A percentile compares a stretch with the other conserved stretches of the same genome.
These are phyloP conservation scores for Rhizomucor miehei DNA, from an alignment of 371 early-diverging fungal species.

Conservation along the genomic window DNA sequence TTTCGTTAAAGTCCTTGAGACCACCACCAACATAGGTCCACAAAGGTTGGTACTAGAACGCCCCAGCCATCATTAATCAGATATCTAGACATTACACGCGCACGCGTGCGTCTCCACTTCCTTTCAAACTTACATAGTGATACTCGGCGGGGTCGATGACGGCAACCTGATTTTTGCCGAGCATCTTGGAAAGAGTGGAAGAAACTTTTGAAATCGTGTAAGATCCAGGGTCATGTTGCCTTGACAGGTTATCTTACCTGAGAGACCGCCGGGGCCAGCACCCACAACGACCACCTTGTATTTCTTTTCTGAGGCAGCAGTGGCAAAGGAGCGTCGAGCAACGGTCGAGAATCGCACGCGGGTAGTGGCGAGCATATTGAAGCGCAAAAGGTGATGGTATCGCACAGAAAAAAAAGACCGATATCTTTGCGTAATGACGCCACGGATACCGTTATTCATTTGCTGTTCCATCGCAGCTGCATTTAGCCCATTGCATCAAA, in stretches of 20 bases:
- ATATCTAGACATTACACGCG: no score
- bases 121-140: conserved; percentile 65
- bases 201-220: conserved; percentile 38
- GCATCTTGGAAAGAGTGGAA: conserved; percentile 55
- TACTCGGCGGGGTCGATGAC: conserved; percentile 75
- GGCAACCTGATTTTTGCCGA: conserved; percentile 72
- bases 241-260: conserved; percentile 32
- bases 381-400: not conserved
- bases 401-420: not conserved
- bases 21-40: conserved; percentile 92
- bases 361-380: conserved; percentile 2
- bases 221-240: conserved; percentile 25
- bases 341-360: conserved; percentile 10
- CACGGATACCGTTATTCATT: no score
- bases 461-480: no score
- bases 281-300: conserved; percentile 67
- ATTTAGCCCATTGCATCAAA: no score
- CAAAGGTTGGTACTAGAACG: conserved; percentile 76
- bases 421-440: not conserved
- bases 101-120: no score
- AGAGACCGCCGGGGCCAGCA: conserved; percentile 66
- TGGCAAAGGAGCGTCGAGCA: conserved; percentile 16
- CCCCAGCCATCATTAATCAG: no score
- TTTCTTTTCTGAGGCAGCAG: conserved; percentile 34
- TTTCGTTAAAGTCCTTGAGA: conserved; percentile 72